These are phyloP conservation scores for Dipodascopsis tothii DNA, from an alignment of 805 yeast genomes.

Conservation along the genomic window DNA sequence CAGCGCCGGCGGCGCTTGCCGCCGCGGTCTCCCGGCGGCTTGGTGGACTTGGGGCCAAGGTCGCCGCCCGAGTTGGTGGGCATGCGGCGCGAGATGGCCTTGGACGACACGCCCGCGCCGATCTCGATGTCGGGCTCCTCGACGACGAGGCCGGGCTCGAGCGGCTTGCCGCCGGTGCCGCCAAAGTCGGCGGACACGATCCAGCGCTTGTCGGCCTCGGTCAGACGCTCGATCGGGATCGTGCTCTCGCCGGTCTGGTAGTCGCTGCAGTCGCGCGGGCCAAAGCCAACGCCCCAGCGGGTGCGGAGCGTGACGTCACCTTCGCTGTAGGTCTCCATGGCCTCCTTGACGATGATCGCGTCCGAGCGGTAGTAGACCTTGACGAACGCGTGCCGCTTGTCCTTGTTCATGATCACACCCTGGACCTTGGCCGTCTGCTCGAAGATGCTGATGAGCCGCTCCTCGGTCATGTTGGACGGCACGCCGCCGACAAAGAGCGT, in stretches of 20 bases:
- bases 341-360: conserved; percentile 73
- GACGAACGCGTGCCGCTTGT: conserved; percentile 91
- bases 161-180: conserved; percentile 84
- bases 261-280: conserved; percentile 97
- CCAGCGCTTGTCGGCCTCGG: conserved; percentile 93
- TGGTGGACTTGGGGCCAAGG: conserved; percentile 19
- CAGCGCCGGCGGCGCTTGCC: background rate
- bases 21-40: conserved; percentile 1
- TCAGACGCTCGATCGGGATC: conserved; percentile 77
- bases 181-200: conserved; percentile 89
- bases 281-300: conserved; percentile 98
- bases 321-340: conserved; percentile 53
- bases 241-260: conserved; percentile 84
- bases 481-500: conserved; percentile 93
- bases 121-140: conserved; percentile 98
- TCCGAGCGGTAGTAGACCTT: conserved; percentile 87
- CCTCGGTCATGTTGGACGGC: conserved; percentile 69
- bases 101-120: conserved; percentile 87
- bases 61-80: conserved; percentile 68
- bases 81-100: conserved; percentile 85
- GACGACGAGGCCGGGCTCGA: conserved; percentile 70
- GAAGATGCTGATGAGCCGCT: conserved; percentile 58
- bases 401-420: conserved; percentile 76
- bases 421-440: conserved; percentile 89
- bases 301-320: conserved; percentile 64